phyloP scores from a whole-genome alignment of 75 land plant genomes.

The Pinus taeda region DNA sequence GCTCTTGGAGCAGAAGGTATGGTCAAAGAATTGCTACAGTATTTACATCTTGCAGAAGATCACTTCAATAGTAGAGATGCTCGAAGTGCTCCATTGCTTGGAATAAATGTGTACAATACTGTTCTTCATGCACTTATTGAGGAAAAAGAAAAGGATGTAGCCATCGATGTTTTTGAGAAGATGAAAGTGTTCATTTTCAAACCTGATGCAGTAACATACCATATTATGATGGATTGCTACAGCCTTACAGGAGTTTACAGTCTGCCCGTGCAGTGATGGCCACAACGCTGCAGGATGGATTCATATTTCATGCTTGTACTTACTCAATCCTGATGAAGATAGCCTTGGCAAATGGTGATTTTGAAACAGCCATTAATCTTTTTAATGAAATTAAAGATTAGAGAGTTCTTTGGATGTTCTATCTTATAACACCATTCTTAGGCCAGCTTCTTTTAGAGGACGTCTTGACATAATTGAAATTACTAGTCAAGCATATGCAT shows the following conservation, averaged over 20 bases:
- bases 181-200: constrained; percentile 32
- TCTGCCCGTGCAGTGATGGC: constrained; percentile 45
- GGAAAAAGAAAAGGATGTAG: constrained; percentile 31
- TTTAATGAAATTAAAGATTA: constrained; percentile 16
- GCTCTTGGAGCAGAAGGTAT: constrained; percentile 70
- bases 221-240: constrained; percentile 55
- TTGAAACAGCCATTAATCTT: constrained; percentile 39
- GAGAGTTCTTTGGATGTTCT: background rate
- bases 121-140: constrained; percentile 56
- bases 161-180: constrained; percentile 35
- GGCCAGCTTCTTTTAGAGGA: background rate
- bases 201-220: constrained; percentile 36
- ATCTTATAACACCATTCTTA: background rate
- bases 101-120: constrained; percentile 25
- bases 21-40: constrained; percentile 34
- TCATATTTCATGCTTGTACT: constrained; percentile 20
- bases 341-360: constrained; percentile 15
- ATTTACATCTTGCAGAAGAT: constrained; percentile 32
- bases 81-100: background rate
- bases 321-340: constrained; percentile 54
- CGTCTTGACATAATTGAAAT: constrained; percentile 18
- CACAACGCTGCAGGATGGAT: constrained; percentile 50
- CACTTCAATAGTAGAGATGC: constrained; percentile 10
- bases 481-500: constrained; percentile 47
- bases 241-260: background rate